Conservation (phyloP, 352 stramenopile genomes). For the Thraustotheca clavata region DNA sequence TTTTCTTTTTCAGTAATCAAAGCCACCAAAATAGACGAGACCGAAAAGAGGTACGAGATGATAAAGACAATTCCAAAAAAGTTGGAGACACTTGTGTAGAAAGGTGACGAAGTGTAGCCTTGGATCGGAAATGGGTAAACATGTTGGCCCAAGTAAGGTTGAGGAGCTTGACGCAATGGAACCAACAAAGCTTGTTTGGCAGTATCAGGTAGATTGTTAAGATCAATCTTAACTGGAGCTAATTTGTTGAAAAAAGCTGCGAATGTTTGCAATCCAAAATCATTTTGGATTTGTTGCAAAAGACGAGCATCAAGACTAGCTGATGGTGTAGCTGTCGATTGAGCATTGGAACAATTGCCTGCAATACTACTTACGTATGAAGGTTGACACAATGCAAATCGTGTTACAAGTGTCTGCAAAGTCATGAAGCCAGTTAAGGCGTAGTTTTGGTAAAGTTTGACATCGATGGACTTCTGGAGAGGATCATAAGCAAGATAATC, state of each 20-base stretch:
- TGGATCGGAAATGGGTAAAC: constrained; percentile 23
- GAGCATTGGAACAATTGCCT: constrained; percentile 34
- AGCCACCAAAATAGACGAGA: constrained; percentile 44
- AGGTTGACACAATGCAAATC: constrained; percentile 51
- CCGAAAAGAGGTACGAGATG: constrained; percentile 61
- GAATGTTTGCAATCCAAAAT: constrained; percentile 7
- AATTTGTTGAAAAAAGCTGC: constrained; percentile 14
- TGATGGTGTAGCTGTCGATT: constrained; percentile 24
- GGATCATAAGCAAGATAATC: constrained; percentile 39
- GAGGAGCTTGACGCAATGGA: constrained; percentile 21
- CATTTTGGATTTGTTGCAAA: constrained; percentile 26
- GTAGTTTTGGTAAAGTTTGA: constrained; percentile 35
- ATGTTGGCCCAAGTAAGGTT: constrained; percentile 15
- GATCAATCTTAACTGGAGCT: constrained; percentile 26
- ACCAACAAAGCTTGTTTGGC: not conserved
- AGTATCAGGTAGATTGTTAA: constrained; percentile 2
- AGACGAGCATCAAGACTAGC: constrained; percentile 21
- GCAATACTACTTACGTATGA: constrained; percentile 31
- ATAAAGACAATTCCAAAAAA: constrained; percentile 61
- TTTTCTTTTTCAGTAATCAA: constrained; percentile 74
- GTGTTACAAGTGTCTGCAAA: constrained; percentile 48
- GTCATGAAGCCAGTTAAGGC: constrained; percentile 47
- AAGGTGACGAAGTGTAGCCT: constrained; percentile 22
- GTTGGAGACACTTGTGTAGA: constrained; percentile 31
- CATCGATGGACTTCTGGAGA: constrained; percentile 37